A percentile compares a stretch with the other conserved stretches of the same genome.
Evolutionary conservation across 306 rosid species (phyloP).

Genomic region (Rosa multiflora): DNA sequence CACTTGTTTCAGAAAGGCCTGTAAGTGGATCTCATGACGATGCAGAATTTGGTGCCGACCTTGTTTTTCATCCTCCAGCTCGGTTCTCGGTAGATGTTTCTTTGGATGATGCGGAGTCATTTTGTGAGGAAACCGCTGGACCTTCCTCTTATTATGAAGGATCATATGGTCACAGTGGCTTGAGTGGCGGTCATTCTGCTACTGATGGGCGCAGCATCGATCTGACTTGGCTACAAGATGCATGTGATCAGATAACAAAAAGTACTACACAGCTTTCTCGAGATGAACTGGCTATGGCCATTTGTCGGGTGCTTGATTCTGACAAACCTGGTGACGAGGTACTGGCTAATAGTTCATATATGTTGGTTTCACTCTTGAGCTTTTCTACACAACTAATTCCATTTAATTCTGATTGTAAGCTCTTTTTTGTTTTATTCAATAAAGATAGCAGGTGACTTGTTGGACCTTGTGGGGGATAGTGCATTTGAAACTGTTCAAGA

Average conservation of each 20-base stretch:
- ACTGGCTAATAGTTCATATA: conserved; percentile 27
- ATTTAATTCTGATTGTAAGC: conserved; percentile 25
- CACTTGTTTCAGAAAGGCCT: conserved; percentile 29
- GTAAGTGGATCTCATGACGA: conserved; percentile 34
- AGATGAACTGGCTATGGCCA: conserved; percentile 89
- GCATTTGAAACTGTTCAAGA: conserved; percentile 90
- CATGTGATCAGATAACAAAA: conserved; percentile 62
- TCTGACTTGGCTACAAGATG: conserved; percentile 78
- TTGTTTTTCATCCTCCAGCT: conserved; percentile 69
- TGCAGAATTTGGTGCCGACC: conserved; percentile 83
- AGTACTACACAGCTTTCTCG: conserved; percentile 54
- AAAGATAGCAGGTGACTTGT: conserved; percentile 88
- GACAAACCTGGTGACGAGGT: conserved; percentile 97
- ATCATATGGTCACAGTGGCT: conserved; percentile 23
- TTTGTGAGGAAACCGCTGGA: conserved; percentile 47
- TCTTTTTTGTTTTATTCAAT: conserved; percentile 20
- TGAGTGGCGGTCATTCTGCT: conserved; percentile 25
- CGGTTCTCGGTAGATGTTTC: conserved; percentile 80
- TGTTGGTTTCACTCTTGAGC: neutral
- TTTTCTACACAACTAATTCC: conserved; percentile 15
- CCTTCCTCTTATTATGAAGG: conserved; percentile 46
- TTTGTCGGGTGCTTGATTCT: conserved; percentile 89
- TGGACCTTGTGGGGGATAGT: conserved; percentile 92
- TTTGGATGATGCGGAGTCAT: conserved; percentile 62
- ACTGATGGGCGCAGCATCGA: conserved; percentile 40